Evolutionary conservation across 495 filamentous ascomycete genomes (phyloP).

Genomic region (Aspergillus egyptiacus): DNA sequence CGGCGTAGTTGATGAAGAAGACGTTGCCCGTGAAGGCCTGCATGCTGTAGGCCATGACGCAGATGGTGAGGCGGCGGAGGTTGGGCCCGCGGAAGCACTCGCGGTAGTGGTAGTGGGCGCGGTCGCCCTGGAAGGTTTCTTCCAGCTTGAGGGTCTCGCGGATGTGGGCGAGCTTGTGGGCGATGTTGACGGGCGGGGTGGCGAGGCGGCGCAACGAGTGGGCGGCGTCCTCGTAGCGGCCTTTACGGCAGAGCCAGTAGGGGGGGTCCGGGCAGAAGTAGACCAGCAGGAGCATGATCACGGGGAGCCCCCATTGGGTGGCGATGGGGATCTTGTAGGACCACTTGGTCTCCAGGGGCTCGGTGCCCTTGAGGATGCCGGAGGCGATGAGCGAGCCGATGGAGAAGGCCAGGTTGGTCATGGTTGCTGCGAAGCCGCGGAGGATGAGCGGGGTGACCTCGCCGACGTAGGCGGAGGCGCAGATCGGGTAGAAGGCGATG

Average conservation of each 20-base stretch:
- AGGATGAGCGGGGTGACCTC: slow-evolving; percentile 37
- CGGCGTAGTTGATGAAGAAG: slow-evolving; percentile 29
- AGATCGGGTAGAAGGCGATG: slow-evolving; percentile 33
- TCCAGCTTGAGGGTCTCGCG: slow-evolving; percentile 34
- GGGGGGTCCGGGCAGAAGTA: slow-evolving; percentile 46
- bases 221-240: slow-evolving; percentile 35
- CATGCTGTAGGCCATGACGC: slow-evolving; percentile 43
- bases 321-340: slow-evolving; percentile 35
- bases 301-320: slow-evolving; percentile 31
- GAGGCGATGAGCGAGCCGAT: slow-evolving; percentile 37
- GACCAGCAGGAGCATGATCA: slow-evolving; percentile 30
- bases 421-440: slow-evolving; percentile 34
- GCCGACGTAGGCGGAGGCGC: slow-evolving; percentile 31
- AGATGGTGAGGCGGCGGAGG: slow-evolving; percentile 40
- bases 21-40: slow-evolving; percentile 38
- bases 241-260: slow-evolving; percentile 43
- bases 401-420: slow-evolving; percentile 36
- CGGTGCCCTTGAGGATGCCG: slow-evolving; percentile 34
- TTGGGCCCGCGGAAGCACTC: slow-evolving; percentile 45
- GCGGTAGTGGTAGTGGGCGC: slow-evolving; percentile 28
- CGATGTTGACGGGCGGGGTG: slow-evolving; percentile 13
- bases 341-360: slow-evolving; percentile 22
- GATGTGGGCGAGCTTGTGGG: slow-evolving; percentile 27
- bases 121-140: slow-evolving; percentile 36
- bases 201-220: slow-evolving; percentile 32